Evolutionary conservation across 106 monocot genomes (phyloP).

Genomic region (Dendrobium chrysotoxum): DNA sequence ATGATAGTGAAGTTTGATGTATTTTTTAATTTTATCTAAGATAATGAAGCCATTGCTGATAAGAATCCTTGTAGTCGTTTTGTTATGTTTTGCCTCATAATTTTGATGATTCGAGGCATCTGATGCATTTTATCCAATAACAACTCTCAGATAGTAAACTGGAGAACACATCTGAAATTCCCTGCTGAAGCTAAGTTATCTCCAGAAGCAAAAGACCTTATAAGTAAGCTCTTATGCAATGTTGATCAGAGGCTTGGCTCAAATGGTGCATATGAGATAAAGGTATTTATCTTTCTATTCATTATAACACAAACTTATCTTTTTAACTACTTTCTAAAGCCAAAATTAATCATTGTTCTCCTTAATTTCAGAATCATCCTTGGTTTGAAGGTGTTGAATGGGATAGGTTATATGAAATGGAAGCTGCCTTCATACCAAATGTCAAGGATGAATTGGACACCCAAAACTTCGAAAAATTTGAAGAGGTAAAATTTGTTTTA

Average conservation of each 20-base stretch:
- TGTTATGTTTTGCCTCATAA: neutral
- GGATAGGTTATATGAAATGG: constrained; percentile 72
- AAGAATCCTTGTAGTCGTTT: too few relatives aligned
- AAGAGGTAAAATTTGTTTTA: constrained; percentile 42
- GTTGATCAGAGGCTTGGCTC: constrained; percentile 86
- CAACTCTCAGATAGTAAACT: constrained; percentile 78
- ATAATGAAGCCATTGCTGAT: too few relatives aligned
- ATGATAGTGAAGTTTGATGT: neutral
- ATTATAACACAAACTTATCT: neutral
- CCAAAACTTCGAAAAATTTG: constrained; percentile 93
- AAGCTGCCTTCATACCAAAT: constrained; percentile 84
- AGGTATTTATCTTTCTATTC: constrained; percentile 29
- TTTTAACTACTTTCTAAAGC: neutral
- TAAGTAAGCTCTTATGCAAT: constrained; percentile 81
- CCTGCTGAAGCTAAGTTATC: constrained; percentile 82
- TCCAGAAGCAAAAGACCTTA: constrained; percentile 78
- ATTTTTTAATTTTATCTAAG: too few relatives aligned
- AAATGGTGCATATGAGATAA: constrained; percentile 85
- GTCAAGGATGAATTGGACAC: constrained; percentile 90
- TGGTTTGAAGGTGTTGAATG: constrained; percentile 68
- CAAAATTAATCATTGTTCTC: neutral
- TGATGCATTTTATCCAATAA: neutral
- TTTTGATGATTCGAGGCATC: neutral
- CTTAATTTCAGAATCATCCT: constrained; percentile 48
- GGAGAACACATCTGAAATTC: constrained; percentile 88